A percentile compares a stretch with the other conserved stretches of the same genome.
Conservation (phyloP, 2,329 filamentous ascomycete species). For the Aspergillus viridinutans region DNA sequence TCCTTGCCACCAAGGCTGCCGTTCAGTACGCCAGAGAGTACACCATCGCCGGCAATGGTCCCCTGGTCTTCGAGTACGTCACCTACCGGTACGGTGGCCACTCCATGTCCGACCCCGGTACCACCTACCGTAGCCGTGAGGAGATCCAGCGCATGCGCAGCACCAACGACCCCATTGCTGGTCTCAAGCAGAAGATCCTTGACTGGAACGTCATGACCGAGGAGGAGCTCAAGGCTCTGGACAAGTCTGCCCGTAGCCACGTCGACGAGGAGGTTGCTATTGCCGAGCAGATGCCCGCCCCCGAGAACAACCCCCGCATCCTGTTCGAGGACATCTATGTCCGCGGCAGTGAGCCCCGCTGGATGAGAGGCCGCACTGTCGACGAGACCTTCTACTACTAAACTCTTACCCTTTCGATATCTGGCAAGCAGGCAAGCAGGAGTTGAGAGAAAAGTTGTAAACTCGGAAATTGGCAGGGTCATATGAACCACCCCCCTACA, state of each 20-base stretch:
- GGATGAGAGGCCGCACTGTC: slow-evolving; percentile 77
- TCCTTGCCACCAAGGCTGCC: slow-evolving; percentile 93
- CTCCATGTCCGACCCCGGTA: slow-evolving; percentile 99
- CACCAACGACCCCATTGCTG: slow-evolving; percentile 96
- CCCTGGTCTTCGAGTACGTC: slow-evolving; percentile 95
- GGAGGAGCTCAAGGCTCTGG: slow-evolving; percentile 92
- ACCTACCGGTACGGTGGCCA: slow-evolving; percentile 99
- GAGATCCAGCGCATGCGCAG: slow-evolving; percentile 99
- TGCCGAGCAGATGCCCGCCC: slow-evolving; percentile 81
- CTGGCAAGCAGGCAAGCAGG: not conserved
- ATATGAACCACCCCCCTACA: slow-evolving; percentile 18
- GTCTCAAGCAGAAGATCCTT: slow-evolving; percentile 94
- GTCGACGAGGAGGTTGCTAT: slow-evolving; percentile 87
- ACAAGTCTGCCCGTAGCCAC: slow-evolving; percentile 83
- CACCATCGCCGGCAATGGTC: slow-evolving; percentile 77
- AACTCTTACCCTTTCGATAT: slow-evolving; percentile 14
- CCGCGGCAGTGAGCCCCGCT: slow-evolving; percentile 77
- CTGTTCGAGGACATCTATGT: slow-evolving; percentile 97
- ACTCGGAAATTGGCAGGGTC: slow-evolving; percentile 14
- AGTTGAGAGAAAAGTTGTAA: not conserved
- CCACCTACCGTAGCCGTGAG: slow-evolving; percentile 97
- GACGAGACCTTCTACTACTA: slow-evolving; percentile 89
- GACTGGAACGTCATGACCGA: slow-evolving; percentile 90
- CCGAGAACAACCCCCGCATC: slow-evolving; percentile 74
- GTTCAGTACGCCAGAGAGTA: slow-evolving; percentile 91